Percentiles rank a stretch among this genome's conserved stretches.
Evolutionary conservation across 805 yeast genomes (phyloP).

Genomic region (Wickerhamomyces hampshirensis): DNA sequence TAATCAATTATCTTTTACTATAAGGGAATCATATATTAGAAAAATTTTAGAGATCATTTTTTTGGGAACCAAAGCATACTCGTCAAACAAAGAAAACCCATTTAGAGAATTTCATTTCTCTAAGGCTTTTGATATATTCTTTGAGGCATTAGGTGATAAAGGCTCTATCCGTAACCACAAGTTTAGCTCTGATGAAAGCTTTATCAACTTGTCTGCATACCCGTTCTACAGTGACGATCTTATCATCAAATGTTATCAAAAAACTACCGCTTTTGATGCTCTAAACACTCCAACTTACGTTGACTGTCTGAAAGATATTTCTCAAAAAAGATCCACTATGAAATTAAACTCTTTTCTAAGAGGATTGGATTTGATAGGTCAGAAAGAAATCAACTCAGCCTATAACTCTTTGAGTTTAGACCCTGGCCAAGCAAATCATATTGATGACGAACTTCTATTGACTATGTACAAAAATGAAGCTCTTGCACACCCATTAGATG

Average conservation of each 20-base stretch:
- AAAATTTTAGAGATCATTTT: conserved; percentile 50
- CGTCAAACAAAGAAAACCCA: conserved; percentile 23
- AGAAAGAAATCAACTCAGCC: conserved; percentile 40
- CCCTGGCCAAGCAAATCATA: conserved; percentile 20
- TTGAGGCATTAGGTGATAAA: conserved; percentile 28
- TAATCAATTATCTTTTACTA: conserved; percentile 27
- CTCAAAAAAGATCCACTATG: conserved; percentile 43
- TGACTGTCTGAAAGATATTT: conserved; percentile 51
- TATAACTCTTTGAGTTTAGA: conserved; percentile 31
- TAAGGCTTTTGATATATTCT: conserved; percentile 24
- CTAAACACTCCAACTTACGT: conserved; percentile 44
- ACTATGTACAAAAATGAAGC: conserved; percentile 30
- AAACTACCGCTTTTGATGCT: conserved; percentile 38
- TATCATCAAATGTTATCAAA: conserved; percentile 43
- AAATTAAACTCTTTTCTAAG: conserved; percentile 38
- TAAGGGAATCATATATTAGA: conserved; percentile 48
- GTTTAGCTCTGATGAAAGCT: conserved; percentile 25
- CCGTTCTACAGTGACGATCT: conserved; percentile 45
- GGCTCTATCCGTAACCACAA: conserved; percentile 23
- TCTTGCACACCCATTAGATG: conserved; percentile 16
- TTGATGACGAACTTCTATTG: conserved; percentile 27
- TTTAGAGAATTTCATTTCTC: conserved; percentile 25
- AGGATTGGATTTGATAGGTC: conserved; percentile 49
- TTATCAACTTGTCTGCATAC: conserved; percentile 43
- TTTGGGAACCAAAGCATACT: conserved; percentile 32